These are phyloP conservation scores for Colletotrichum sp. DNA, from an alignment of 2,329 filamentous ascomycete genomes.

Conservation along the genomic window DNA sequence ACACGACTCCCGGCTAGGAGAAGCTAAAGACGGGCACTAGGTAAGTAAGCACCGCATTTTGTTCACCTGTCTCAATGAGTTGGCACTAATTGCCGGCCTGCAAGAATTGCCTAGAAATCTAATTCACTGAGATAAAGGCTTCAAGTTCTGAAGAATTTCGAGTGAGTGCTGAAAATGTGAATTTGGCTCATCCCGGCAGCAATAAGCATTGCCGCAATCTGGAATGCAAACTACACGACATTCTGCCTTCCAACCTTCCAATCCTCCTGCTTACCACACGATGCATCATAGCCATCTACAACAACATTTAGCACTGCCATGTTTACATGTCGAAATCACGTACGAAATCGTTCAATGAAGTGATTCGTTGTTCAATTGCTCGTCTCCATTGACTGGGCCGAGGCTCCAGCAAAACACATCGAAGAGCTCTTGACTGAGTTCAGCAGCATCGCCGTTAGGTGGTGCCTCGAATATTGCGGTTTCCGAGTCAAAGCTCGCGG, in stretches of 20 bases:
- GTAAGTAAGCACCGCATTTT: rapidly evolving
- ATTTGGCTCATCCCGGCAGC: not conserved
- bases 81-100: rapidly evolving
- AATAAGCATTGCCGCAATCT: not conserved
- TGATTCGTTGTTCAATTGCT: rapidly evolving
- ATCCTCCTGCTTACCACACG: too few relatives aligned
- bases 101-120: rapidly evolving
- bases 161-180: not conserved
- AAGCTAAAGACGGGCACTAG: not conserved
- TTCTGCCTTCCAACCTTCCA: rapidly evolving
- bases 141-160: not conserved
- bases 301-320: too few relatives aligned
- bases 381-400: rapidly evolving
- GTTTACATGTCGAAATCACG: too few relatives aligned
- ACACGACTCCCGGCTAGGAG: not conserved
- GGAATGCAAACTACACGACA: rapidly evolving
- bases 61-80: rapidly evolving
- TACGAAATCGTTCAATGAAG: not conserved
- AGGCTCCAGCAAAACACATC: not conserved
- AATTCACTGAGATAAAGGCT: not conserved
- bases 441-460: rapidly evolving
- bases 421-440: not conserved
- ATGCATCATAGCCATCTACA: too few relatives aligned
- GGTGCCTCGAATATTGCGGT: not conserved
- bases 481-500: rapidly evolving